Conservation (phyloP, 2,329 filamentous ascomycete genomes). For the Ceratocystis cubensis region DNA sequence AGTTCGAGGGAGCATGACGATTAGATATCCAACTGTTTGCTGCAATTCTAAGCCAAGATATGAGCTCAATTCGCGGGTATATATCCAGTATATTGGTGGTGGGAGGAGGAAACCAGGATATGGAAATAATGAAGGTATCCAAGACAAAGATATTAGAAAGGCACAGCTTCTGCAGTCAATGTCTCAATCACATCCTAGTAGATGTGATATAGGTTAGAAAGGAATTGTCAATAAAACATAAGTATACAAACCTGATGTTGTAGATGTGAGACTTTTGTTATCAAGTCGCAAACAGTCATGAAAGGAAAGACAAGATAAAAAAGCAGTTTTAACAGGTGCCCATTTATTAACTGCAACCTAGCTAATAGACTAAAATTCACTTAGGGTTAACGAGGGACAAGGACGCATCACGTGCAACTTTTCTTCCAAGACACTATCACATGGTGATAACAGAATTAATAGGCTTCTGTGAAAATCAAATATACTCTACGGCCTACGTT, state of each 20-base stretch:
- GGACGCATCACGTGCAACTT: background rate
- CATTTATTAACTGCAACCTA: background rate
- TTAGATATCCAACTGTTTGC: background rate
- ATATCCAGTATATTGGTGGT: background rate
- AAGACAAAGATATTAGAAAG: background rate
- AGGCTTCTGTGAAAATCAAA: background rate
- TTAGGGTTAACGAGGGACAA: background rate
- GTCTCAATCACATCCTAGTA: constrained; percentile 4
- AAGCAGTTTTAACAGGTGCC: background rate
- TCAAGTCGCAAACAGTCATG: no score
- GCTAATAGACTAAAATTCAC: background rate
- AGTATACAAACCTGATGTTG: background rate
- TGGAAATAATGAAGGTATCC: background rate
- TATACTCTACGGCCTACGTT: no score
- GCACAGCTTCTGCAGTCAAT: background rate
- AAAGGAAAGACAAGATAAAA: background rate
- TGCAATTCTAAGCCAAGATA: background rate
- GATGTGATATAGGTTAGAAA: background rate
- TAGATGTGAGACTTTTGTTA: no score
- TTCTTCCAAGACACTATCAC: background rate
- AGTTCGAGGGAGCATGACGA: background rate
- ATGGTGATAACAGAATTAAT: background rate
- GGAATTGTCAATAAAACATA: background rate
- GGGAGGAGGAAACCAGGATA: no score
- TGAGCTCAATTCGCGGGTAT: background rate